These are phyloP conservation scores for Penicillium brasilianum DNA, from an alignment of 2,329 filamentous ascomycete species.

Conservation along the genomic window DNA sequence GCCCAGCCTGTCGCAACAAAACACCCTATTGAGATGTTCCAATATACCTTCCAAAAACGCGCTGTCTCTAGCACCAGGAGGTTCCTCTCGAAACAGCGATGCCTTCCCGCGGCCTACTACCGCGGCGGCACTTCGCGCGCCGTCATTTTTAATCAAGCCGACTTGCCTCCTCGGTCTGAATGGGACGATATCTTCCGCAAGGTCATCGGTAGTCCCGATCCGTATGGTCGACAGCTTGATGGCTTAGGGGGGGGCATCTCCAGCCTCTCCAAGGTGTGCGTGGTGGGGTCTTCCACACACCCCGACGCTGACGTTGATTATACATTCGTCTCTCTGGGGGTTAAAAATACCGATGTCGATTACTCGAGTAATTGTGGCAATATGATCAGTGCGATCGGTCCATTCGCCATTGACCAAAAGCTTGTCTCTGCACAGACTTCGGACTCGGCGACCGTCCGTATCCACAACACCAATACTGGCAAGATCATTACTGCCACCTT, in stretches of 20 bases:
- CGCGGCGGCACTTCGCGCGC: background rate
- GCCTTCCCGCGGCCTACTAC: background rate
- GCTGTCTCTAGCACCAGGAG: background rate
- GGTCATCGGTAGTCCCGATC: slow-evolving; percentile 69
- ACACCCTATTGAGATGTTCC: background rate
- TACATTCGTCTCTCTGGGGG: slow-evolving; percentile 72
- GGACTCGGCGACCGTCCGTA: slow-evolving; percentile 45
- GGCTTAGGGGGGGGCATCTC: slow-evolving; percentile 73
- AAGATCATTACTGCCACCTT: slow-evolving; percentile 68
- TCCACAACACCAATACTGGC: slow-evolving; percentile 73
- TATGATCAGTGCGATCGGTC: slow-evolving; percentile 70
- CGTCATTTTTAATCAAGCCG: background rate
- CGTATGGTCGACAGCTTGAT: slow-evolving; percentile 70
- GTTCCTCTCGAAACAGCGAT: background rate
- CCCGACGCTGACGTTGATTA: slow-evolving; percentile 67
- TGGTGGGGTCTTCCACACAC: slow-evolving; percentile 61
- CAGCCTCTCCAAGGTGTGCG: slow-evolving; percentile 72
- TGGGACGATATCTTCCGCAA: background rate
- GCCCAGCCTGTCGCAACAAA: no score
- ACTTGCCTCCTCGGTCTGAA: background rate
- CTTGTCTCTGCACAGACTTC: slow-evolving; percentile 42
- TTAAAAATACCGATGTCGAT: slow-evolving; percentile 66
- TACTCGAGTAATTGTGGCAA: slow-evolving; percentile 77
- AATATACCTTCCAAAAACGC: background rate
- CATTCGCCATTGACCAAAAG: slow-evolving; percentile 64